A percentile compares a stretch with the other conserved stretches of the same genome.
Evolutionary conservation across 2,329 filamentous ascomycete species (phyloP).

Genomic region (Penicillium italicum): DNA sequence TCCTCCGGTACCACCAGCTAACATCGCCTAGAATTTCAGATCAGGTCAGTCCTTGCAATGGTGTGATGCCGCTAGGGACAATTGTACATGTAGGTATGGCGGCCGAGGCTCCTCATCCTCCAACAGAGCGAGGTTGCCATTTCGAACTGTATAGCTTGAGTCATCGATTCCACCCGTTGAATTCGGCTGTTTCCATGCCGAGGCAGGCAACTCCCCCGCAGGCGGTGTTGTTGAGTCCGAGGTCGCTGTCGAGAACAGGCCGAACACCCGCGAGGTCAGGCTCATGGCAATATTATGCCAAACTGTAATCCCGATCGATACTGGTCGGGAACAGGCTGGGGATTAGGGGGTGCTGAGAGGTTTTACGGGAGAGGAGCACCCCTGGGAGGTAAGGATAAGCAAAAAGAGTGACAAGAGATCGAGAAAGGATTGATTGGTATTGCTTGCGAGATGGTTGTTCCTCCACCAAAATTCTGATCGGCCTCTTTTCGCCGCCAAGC

Average conservation of each 20-base stretch:
- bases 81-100: slow-evolving; percentile 61
- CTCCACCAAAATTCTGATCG: slow-evolving; percentile 35
- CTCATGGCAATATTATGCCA: slow-evolving; percentile 50
- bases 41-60: slow-evolving; percentile 7
- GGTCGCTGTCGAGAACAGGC: slow-evolving; percentile 49
- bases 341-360: slow-evolving; percentile 23
- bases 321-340: slow-evolving; percentile 30
- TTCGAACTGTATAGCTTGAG: slow-evolving; percentile 24
- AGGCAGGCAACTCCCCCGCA: slow-evolving; percentile 26
- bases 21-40: slow-evolving; percentile 67
- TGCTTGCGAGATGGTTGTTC: slow-evolving; percentile 8
- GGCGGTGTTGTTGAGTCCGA: slow-evolving; percentile 22
- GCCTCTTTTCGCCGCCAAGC: slow-evolving; percentile 32
- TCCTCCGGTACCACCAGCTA: slow-evolving; percentile 89
- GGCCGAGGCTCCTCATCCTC: slow-evolving; percentile 57
- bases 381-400: slow-evolving; percentile 6
- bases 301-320: slow-evolving; percentile 29
- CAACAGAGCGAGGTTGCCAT: slow-evolving; percentile 39
- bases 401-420: slow-evolving; percentile 20
- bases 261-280: slow-evolving; percentile 53
- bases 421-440: slow-evolving; percentile 1
- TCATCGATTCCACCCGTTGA: neutral
- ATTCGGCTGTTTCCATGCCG: slow-evolving; percentile 32
- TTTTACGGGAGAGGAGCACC: slow-evolving; percentile 14
- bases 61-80: neutral